phyloP scores from a whole-genome alignment of 192 early-diverging fungal genomes.

The Podila minutissima region DNA sequence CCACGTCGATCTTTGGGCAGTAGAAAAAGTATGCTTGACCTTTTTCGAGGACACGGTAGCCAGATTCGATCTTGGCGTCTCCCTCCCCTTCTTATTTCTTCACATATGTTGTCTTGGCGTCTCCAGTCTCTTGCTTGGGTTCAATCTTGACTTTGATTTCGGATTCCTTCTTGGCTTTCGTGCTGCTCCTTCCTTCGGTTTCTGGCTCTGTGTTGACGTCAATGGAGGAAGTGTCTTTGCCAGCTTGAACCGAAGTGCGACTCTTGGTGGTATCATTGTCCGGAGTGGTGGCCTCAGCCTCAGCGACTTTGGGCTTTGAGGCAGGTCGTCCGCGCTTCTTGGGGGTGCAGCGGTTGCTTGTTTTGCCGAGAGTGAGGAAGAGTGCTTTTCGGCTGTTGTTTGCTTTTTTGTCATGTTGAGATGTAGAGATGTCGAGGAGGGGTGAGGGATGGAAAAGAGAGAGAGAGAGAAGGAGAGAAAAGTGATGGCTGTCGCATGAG shows the following conservation, averaged over 20 bases:
- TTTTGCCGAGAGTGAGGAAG: neutral
- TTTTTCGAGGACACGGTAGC: conserved; percentile 9
- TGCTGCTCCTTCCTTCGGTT: too few relatives aligned
- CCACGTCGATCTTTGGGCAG: conserved; percentile 11
- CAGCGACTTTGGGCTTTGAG: neutral
- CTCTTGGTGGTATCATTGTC: neutral
- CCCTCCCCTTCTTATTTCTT: neutral
- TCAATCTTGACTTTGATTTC: neutral
- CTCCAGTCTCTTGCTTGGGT: neutral
- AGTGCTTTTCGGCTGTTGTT: neutral
- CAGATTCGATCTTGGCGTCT: neutral
- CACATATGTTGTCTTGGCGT: neutral
- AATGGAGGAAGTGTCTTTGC: neutral
- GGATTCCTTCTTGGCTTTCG: neutral
- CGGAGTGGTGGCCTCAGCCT: neutral
- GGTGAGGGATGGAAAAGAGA: too few relatives aligned
- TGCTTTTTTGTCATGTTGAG: neutral
- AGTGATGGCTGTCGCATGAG: too few relatives aligned
- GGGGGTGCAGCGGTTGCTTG: neutral
- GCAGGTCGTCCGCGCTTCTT: neutral
- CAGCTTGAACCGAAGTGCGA: neutral
- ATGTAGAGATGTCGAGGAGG: too few relatives aligned
- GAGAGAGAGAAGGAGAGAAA: too few relatives aligned
- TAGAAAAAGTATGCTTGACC: conserved; percentile 27
- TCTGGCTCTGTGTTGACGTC: neutral